phyloP scores from a whole-genome alignment of 257 asterid genomes.

The Salvia hispanica region DNA sequence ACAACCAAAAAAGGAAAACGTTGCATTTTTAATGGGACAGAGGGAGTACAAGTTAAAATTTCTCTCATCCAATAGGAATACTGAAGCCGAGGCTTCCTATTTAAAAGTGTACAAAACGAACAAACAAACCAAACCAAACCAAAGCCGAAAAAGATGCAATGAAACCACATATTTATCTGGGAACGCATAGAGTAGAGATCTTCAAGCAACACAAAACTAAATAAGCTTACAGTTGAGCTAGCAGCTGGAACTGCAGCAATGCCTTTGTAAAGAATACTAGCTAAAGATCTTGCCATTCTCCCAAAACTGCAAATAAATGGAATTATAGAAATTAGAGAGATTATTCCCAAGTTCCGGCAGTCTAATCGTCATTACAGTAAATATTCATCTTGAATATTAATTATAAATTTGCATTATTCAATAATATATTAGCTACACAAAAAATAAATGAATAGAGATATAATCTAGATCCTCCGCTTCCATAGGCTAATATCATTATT shows the following conservation, averaged over 20 bases:
- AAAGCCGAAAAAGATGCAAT: background rate
- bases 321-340: constrained; percentile 5
- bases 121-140: no score
- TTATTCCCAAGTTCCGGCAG: constrained; percentile 10
- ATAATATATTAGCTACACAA: no score
- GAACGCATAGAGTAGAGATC: background rate
- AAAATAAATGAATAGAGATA: no score
- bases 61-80: background rate
- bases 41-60: background rate
- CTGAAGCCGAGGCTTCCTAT: background rate
- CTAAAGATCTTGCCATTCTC: constrained; percentile 73
- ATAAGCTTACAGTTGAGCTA: constrained; percentile 48
- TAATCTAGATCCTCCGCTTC: no score
- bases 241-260: constrained; percentile 52
- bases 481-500: no score
- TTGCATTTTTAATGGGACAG: no score
- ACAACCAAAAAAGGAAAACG: no score
- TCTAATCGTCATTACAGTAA: background rate
- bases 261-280: constrained; percentile 56
- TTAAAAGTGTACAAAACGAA: no score
- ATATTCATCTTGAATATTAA: no score
- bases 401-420: no score
- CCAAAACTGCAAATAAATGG: constrained; percentile 34
- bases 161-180: background rate
- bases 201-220: background rate